phyloP scores from a whole-genome alignment of 2,329 filamentous ascomycete genomes.

The Orbilia brochopaga region DNA sequence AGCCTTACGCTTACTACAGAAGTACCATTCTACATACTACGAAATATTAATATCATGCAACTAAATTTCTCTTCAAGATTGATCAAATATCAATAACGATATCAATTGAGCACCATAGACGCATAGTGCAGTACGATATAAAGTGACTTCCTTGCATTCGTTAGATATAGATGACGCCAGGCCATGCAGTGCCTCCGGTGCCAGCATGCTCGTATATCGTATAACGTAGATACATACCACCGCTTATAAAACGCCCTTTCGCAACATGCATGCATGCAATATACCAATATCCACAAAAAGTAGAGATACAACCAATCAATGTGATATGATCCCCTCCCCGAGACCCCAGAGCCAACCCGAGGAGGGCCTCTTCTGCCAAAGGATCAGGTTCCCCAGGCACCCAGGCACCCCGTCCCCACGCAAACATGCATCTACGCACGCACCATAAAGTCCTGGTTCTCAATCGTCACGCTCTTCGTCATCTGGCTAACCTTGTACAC shows the following conservation, averaged over 20 bases:
- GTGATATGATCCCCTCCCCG: background rate
- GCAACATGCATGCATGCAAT: background rate
- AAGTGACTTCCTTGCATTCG: slow-evolving; percentile 18
- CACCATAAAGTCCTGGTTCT: slow-evolving; percentile 77
- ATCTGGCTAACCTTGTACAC: slow-evolving; percentile 99
- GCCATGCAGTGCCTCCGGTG: slow-evolving; percentile 32
- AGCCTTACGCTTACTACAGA: background rate
- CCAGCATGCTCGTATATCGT: slow-evolving; percentile 26
- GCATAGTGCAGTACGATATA: background rate
- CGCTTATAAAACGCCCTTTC: background rate
- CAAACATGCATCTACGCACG: no score
- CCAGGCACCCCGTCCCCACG: no score
- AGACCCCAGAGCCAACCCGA: no score
- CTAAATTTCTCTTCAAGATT: no score
- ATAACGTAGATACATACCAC: slow-evolving; percentile 5
- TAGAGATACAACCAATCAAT: background rate
- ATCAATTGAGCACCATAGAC: no score
- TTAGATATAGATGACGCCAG: slow-evolving; percentile 48
- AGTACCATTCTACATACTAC: no score
- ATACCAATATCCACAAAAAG: background rate
- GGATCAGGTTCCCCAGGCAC: no score
- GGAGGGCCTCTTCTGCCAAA: no score
- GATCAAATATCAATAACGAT: background rate
- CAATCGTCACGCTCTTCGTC: slow-evolving; percentile 89
- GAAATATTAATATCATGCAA: no score